phyloP scores from a whole-genome alignment of 495 filamentous ascomycete genomes.

The Annulohypoxylon stygium region DNA sequence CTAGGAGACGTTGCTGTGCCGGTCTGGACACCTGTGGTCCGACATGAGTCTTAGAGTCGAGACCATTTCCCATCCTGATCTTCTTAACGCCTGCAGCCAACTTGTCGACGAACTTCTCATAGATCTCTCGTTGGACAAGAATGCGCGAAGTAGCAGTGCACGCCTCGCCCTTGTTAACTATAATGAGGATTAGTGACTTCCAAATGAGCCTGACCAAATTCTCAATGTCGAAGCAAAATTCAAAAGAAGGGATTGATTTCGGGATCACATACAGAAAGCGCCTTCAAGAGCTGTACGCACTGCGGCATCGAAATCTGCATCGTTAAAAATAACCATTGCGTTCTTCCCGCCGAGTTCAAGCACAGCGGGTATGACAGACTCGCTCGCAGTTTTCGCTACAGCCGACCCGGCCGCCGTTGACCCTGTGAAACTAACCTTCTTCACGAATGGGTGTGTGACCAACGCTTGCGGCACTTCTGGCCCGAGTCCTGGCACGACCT shows the following conservation, averaged over 20 bases:
- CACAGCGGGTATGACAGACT: constrained; percentile 25
- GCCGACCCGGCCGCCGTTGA: constrained; percentile 24
- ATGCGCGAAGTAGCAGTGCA: constrained; percentile 26
- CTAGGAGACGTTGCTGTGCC: constrained; percentile 57
- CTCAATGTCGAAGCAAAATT: not conserved
- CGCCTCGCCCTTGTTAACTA: constrained; percentile 29
- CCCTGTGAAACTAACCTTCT: constrained; percentile 79
- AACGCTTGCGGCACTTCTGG: constrained; percentile 71
- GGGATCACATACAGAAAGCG: constrained; percentile 19
- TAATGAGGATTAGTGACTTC: not conserved
- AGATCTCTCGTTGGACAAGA: constrained; percentile 22
- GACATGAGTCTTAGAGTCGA: constrained; percentile 23
- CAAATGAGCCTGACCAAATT: not conserved
- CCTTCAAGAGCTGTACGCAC: constrained; percentile 26
- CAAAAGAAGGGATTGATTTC: not conserved
- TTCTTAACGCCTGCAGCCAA: constrained; percentile 15
- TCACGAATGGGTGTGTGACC: constrained; percentile 70
- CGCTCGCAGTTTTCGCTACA: constrained; percentile 21
- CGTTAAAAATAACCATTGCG: constrained; percentile 18
- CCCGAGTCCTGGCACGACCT: constrained; percentile 14
- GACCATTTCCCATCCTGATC: constrained; percentile 30
- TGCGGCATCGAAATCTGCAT: constrained; percentile 25
- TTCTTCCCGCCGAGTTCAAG: constrained; percentile 33
- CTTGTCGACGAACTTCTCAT: constrained; percentile 25
- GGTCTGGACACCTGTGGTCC: constrained; percentile 24